These are phyloP conservation scores for Eucalyptus guilfoylei DNA, from an alignment of 345 rosid species.

Conservation along the genomic window DNA sequence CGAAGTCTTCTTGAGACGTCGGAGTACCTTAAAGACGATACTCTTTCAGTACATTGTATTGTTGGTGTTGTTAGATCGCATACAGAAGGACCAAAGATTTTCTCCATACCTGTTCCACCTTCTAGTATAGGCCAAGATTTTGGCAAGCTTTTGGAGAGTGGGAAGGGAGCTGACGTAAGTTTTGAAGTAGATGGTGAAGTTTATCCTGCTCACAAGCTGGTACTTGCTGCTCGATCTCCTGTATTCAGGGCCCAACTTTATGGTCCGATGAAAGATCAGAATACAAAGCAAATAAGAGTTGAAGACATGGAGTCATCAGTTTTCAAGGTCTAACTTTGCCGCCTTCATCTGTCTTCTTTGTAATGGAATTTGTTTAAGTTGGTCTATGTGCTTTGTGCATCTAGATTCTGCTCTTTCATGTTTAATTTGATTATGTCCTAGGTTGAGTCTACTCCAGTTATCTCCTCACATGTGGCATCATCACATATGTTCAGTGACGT, in stretches of 20 bases:
- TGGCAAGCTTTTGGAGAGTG: conserved; percentile 34
- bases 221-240: conserved; percentile 49
- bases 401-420: neutral
- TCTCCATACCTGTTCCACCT: conserved; percentile 29
- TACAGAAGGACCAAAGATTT: conserved; percentile 41
- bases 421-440: neutral
- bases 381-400: neutral
- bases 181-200: conserved; percentile 45
- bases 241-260: conserved; percentile 48
- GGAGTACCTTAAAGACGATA: conserved; percentile 39
- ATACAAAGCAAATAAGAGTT: conserved; percentile 28
- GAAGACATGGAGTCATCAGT: conserved; percentile 43
- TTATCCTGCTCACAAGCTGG: conserved; percentile 40
- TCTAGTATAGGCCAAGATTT: conserved; percentile 30
- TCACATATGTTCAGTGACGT: neutral
- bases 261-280: conserved; percentile 56
- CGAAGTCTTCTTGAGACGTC: conserved; percentile 35
- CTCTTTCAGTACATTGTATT: conserved; percentile 38
- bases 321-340: conserved; percentile 22
- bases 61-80: conserved; percentile 54
- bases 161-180: conserved; percentile 34
- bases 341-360: neutral
- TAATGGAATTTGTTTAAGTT: neutral
- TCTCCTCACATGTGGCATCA: neutral
- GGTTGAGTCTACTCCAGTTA: neutral